Evolutionary conservation across 78 protist species (phyloP), one percentile per base, ranked within the genome.

Genomic region (Anaeramoeba flamelloides): DNA sequence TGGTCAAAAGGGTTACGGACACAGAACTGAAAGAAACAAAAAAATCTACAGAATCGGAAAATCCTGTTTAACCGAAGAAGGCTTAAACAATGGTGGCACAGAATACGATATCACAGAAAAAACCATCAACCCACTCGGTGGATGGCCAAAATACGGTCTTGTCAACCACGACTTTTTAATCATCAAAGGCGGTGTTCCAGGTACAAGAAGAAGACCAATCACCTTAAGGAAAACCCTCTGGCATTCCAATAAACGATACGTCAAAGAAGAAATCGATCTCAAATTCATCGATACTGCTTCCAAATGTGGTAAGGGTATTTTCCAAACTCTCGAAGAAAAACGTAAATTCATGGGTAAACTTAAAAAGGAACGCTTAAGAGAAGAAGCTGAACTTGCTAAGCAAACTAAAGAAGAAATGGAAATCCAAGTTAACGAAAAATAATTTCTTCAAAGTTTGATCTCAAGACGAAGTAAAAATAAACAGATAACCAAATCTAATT

Each of bases 281-380:
- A 95, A 96, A 94, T 98, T 95, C 96, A 98, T 98, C 89, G 99
- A 97, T 84, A 98, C 99, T 81, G 86, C 98, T 1, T 89, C 97
- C 87, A 96, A 97, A 92, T 82, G 91, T 39, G 99, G 99, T 37
- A 96, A 95, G 89, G 99, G 99, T 30, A 87, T 96, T 75, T 97
- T 94, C 97, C 99, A 98, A 91, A 96, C 99, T 76, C 1, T 78
- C 53, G 91, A 41, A 64, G 99, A 98, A 89, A 95, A 95, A 92
- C 0, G 0, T 30, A 79, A 84, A 76, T 93, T 88, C 91, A 65
- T 84, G 88, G 98, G 98, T 82, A 74, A n/a, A n/a, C n/a, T n/a
- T n/a, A n/a, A n/a, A n/a, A n/a, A n/a, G n/a, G n/a, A n/a, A n/a
- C n/a, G n/a, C n/a, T n/a, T n/a, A n/a, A n/a, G n/a, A n/a, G n/a